Percentiles rank a stretch among this genome's conserved stretches.
Conservation (phyloP, 139 green algal genomes). For the Micromonas pusilla region DNA sequence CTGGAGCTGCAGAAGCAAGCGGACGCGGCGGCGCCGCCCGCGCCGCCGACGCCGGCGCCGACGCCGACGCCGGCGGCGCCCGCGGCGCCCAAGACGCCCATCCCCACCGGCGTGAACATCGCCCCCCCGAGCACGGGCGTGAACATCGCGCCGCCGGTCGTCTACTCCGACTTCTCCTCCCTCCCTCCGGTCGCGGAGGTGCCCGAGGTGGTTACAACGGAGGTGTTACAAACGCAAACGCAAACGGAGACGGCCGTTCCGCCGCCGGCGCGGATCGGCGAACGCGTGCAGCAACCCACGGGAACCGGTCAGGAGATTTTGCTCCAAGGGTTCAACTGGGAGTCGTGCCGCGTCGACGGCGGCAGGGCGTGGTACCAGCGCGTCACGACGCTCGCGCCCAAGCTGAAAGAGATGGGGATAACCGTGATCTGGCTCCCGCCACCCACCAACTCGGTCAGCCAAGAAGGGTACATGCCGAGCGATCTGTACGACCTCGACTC, state of each 20-base stretch:
- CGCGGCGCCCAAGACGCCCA: too few species aligned
- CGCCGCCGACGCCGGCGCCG: background rate
- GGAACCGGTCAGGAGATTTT: slow-evolving; percentile 23
- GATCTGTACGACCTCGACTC: slow-evolving; percentile 50
- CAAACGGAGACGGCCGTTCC: too few species aligned
- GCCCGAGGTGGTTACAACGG: too few species aligned
- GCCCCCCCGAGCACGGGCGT: too few species aligned
- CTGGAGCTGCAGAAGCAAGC: background rate
- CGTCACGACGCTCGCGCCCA: slow-evolving; percentile 31
- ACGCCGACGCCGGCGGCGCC: background rate
- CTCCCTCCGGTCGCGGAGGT: too few species aligned
- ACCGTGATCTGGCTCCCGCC: slow-evolving; percentile 90
- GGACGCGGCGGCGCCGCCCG: background rate
- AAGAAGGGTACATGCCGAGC: slow-evolving; percentile 67
- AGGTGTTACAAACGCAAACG: too few species aligned
- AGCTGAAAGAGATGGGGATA: slow-evolving; percentile 76
- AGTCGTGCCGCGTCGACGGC: slow-evolving; percentile 15
- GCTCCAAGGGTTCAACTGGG: slow-evolving; percentile 47
- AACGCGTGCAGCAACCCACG: background rate
- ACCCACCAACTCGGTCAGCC: slow-evolving; percentile 73
- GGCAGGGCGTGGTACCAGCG: background rate
- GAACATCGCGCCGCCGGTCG: too few species aligned
- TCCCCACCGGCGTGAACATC: too few species aligned
- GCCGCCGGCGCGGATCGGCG: too few species aligned
- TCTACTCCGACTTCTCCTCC: too few species aligned